phyloP scores from a whole-genome alignment of 192 early-diverging fungal species.

The Backusella macrospora region DNA sequence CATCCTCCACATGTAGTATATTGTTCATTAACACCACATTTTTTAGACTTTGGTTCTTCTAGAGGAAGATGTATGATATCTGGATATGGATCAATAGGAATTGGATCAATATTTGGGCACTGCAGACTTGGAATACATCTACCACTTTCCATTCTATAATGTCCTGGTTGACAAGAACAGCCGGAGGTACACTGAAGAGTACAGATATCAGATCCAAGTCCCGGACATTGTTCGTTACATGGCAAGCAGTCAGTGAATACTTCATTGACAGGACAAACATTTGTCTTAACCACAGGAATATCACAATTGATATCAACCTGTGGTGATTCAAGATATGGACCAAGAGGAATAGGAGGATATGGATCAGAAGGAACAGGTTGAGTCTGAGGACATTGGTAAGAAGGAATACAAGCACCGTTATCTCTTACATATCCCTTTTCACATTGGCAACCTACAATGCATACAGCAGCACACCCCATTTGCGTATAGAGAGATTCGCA shows the following conservation, averaged over 20 bases:
- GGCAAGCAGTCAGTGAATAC: not conserved
- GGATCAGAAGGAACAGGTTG: not conserved
- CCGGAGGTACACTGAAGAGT: not conserved
- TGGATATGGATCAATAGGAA: not conserved
- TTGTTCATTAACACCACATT: not conserved
- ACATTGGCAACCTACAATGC: not conserved
- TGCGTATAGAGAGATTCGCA: not conserved
- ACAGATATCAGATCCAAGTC: not conserved
- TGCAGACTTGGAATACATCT: not conserved
- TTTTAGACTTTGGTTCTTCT: not conserved
- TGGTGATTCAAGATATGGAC: not conserved
- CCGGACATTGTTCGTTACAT: not conserved
- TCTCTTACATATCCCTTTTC: not conserved
- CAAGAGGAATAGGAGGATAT: not conserved
- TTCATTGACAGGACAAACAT: not conserved
- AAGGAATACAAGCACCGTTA: not conserved
- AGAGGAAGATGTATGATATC: not conserved
- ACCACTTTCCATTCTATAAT: not conserved
- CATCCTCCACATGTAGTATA: not conserved
- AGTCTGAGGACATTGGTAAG: not conserved
- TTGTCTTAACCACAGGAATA: not conserved
- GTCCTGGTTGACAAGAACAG: not conserved
- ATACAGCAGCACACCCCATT: not conserved
- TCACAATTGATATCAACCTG: not conserved
- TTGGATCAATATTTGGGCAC: not conserved